phyloP scores from a whole-genome alignment of 495 filamentous ascomycete genomes.

The Xylaria grammica region DNA sequence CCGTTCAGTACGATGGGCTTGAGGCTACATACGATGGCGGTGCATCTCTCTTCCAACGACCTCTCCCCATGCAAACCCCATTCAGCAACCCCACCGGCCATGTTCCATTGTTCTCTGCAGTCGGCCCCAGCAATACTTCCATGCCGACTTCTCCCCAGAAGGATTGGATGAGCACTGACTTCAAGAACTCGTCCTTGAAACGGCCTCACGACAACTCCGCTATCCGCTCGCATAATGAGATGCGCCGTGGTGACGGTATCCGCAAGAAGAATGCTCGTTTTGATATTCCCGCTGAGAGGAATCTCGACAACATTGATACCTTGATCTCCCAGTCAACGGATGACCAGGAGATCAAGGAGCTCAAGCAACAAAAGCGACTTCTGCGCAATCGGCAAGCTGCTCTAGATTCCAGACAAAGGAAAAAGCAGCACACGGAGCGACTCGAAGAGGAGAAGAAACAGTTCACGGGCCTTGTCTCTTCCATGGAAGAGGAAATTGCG shows the following conservation, averaged over 20 bases:
- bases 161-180: conserved; percentile 58
- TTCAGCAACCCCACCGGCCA: conserved; percentile 56
- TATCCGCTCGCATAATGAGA: conserved; percentile 79
- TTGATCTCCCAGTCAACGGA: conserved; percentile 87
- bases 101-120: conserved; percentile 56
- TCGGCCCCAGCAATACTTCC: conserved; percentile 47
- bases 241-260: conserved; percentile 86
- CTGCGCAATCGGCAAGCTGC: conserved; percentile 95
- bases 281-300: conserved; percentile 94
- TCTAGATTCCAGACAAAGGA: conserved; percentile 96
- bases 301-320: conserved; percentile 91
- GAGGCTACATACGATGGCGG: conserved; percentile 65
- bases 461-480: conserved; percentile 72
- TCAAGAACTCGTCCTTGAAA: conserved; percentile 70
- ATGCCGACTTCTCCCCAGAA: conserved; percentile 60
- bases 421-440: conserved; percentile 98
- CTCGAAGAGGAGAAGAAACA: conserved; percentile 97
- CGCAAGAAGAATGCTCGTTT: conserved; percentile 99
- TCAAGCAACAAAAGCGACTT: conserved; percentile 97
- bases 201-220: conserved; percentile 73
- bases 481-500: conserved; percentile 78
- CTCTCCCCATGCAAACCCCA: conserved; percentile 55
- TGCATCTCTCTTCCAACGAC: conserved; percentile 56
- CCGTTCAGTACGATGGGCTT: conserved; percentile 66
- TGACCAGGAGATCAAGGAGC: conserved; percentile 94